A percentile compares a stretch with the other conserved stretches of the same genome.
Conservation (phyloP, 805 yeast species). For the Hanseniaspora osmophila region DNA sequence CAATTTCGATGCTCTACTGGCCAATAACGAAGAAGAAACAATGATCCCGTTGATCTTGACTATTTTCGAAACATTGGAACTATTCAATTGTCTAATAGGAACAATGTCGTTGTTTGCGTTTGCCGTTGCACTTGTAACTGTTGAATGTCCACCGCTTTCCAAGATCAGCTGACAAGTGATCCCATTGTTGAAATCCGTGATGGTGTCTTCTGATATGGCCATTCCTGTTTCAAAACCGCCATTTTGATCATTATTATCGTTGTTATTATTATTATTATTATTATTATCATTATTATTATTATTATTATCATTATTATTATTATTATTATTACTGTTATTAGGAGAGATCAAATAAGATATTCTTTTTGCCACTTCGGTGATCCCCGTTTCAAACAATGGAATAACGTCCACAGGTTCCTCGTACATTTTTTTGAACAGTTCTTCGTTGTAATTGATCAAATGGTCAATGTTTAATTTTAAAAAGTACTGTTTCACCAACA, state of each 20-base stretch:
- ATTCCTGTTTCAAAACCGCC: too few relatives aligned
- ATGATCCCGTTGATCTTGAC: constrained; percentile 87
- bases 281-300: constrained; percentile 30
- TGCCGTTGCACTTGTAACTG: constrained; percentile 17
- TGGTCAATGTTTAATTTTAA: constrained; percentile 72
- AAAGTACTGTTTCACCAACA: constrained; percentile 59
- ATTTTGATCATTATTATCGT: too few relatives aligned
- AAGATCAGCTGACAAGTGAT: constrained; percentile 4
- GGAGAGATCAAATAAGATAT: constrained; percentile 31
- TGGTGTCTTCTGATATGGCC: constrained; percentile 4
- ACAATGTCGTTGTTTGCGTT: constrained; percentile 57
- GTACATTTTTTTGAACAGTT: constrained; percentile 64
- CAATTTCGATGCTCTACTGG: constrained; percentile 74
- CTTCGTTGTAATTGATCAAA: constrained; percentile 77
- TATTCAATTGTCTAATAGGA: constrained; percentile 68
- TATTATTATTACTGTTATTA: constrained; percentile 19
- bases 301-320: constrained; percentile 26
- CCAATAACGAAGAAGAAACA: constrained; percentile 77
- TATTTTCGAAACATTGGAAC: constrained; percentile 78
- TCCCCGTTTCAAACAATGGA: constrained; percentile 71
- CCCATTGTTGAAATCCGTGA: constrained; percentile 26
- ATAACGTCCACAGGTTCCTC: constrained; percentile 84
- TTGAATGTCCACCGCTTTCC: constrained; percentile 7
- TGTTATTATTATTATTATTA: too few relatives aligned
- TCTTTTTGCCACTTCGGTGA: constrained; percentile 72